Percentiles rank a stretch among this genome's conserved stretches.
Evolutionary conservation across 2,329 filamentous ascomycete species (phyloP).

Genomic region (Aspergillus glaucus): DNA sequence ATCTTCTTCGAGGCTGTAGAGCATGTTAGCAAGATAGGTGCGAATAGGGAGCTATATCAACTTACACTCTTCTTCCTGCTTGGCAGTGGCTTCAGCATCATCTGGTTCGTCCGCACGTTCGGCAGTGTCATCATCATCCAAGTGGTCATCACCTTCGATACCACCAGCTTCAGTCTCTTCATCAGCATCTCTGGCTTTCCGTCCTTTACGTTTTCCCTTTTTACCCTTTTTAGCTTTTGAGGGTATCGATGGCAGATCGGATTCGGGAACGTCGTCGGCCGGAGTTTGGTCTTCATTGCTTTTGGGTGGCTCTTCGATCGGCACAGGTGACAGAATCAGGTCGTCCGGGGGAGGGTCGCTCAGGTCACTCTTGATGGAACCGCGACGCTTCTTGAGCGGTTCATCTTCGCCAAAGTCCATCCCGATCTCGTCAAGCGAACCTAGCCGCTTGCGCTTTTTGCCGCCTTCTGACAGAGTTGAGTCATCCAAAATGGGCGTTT

Average conservation of each 20-base stretch:
- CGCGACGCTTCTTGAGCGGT: slow-evolving; percentile 36
- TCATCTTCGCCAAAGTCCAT: slow-evolving; percentile 33
- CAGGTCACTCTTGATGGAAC: slow-evolving; percentile 32
- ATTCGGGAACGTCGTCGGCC: slow-evolving; percentile 27
- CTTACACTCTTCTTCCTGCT: slow-evolving; percentile 48
- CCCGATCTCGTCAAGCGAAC: slow-evolving; percentile 29
- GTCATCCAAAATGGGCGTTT: slow-evolving; percentile 20
- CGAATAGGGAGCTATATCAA: slow-evolving; percentile 5
- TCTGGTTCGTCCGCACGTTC: slow-evolving; percentile 43
- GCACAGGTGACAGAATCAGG: slow-evolving; percentile 28
- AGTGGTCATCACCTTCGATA: slow-evolving; percentile 39
- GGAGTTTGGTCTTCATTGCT: slow-evolving; percentile 24
- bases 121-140: slow-evolving; percentile 45
- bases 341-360: slow-evolving; percentile 31
- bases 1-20: slow-evolving; percentile 67
- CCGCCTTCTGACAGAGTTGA: slow-evolving; percentile 24
- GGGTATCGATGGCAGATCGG: slow-evolving; percentile 22
- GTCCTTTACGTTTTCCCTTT: slow-evolving; percentile 42
- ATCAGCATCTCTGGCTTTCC: slow-evolving; percentile 34
- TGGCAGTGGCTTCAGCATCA: slow-evolving; percentile 40
- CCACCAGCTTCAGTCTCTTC: slow-evolving; percentile 32
- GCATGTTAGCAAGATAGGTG: slow-evolving; percentile 2
- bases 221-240: slow-evolving; percentile 37
- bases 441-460: slow-evolving; percentile 38
- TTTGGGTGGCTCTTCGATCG: slow-evolving; percentile 27